phyloP scores from a whole-genome alignment of 139 green algal genomes.

The Asterochloris erici region DNA sequence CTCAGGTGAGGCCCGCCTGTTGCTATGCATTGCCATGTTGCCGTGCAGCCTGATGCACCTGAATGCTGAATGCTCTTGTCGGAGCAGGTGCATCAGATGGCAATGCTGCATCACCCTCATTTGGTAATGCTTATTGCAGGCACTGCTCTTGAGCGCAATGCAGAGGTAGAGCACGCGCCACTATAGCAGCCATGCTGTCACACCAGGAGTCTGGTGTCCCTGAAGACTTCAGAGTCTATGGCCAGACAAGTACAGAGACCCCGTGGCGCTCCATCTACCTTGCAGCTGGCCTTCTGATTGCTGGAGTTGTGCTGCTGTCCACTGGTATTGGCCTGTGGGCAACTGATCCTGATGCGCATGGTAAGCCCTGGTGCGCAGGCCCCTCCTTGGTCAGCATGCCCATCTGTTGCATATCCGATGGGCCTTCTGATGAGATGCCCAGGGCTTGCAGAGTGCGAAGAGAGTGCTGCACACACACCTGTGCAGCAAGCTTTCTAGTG shows the following conservation, averaged over 20 bases:
- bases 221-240: neutral
- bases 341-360: slow-evolving; percentile 12
- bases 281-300: slow-evolving; percentile 5
- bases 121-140: no score
- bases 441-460: neutral
- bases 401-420: no score
- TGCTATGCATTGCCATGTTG: no score
- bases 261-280: slow-evolving; percentile 11
- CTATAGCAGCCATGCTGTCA: neutral
- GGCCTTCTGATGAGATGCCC: no score
- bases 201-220: neutral
- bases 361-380: neutral
- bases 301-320: neutral
- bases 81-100: no score
- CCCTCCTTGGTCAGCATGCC: neutral
- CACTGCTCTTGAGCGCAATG: no score
- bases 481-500: neutral
- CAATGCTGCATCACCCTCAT: no score
- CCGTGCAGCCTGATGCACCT: no score
- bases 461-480: neutral
- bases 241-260: neutral
- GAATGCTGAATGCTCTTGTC: no score
- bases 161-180: no score
- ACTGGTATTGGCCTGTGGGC: slow-evolving; percentile 11
- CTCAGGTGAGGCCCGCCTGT: no score